Percentiles rank a stretch among this genome's conserved stretches.
Evolutionary conservation across 441 rosid genomes (phyloP).

Genomic region (Aleurites moluccanus): DNA sequence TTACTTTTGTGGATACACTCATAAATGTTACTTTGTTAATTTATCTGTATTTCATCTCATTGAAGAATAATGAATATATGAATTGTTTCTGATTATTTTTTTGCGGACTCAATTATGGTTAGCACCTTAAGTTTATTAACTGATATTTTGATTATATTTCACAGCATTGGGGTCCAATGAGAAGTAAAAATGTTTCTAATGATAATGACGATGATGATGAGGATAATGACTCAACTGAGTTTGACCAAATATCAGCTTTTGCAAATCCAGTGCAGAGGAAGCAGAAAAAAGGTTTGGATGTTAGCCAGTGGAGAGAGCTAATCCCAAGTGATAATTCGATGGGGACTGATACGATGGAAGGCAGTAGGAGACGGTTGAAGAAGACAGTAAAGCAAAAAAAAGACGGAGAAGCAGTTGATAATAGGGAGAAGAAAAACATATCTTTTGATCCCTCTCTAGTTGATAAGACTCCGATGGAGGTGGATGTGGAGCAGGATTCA

Average conservation of each 20-base stretch:
- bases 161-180: constrained; percentile 65
- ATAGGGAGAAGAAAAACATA: constrained; percentile 16
- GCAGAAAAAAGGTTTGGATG: constrained; percentile 57
- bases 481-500: constrained; percentile 30
- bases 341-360: constrained; percentile 20
- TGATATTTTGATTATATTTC: constrained; percentile 29
- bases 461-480: constrained; percentile 32
- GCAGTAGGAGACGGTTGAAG: constrained; percentile 18
- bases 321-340: constrained; percentile 33
- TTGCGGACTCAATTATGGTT: constrained; percentile 11
- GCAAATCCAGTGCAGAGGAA: constrained; percentile 76
- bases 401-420: constrained; percentile 23
- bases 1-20: not conserved
- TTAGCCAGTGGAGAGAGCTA: constrained; percentile 55
- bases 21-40: not conserved
- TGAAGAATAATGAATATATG: not conserved
- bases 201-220: constrained; percentile 33
- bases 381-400: constrained; percentile 26
- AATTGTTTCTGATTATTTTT: not conserved
- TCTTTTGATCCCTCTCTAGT: constrained; percentile 21
- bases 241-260: constrained; percentile 47
- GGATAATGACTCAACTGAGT: constrained; percentile 38
- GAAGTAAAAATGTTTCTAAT: constrained; percentile 22
- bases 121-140: constrained; percentile 8
- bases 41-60: not conserved